These are phyloP conservation scores for Globisporangium irregulare DNA, from an alignment of 352 stramenopile genomes.

Conservation along the genomic window DNA sequence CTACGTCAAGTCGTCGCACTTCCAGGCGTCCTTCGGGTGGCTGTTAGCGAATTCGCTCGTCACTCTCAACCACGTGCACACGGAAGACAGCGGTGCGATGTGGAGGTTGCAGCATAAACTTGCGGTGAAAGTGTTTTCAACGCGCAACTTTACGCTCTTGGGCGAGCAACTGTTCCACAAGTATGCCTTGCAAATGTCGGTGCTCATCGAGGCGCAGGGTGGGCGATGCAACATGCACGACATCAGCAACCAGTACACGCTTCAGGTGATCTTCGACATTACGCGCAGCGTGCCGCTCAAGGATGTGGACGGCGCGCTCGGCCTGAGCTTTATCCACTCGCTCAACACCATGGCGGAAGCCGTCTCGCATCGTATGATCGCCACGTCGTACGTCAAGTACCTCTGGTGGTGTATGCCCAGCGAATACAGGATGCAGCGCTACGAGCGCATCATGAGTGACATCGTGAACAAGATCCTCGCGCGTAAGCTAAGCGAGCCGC, in stretches of 20 bases:
- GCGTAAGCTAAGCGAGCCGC: slow-evolving; percentile 30
- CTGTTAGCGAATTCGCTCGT: slow-evolving; percentile 69
- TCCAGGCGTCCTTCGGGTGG: slow-evolving; percentile 56
- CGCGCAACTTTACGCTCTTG: neutral
- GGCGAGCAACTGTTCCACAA: neutral
- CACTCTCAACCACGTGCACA: slow-evolving; percentile 45
- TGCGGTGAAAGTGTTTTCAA: neutral
- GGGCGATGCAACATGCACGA: slow-evolving; percentile 43
- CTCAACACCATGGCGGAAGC: slow-evolving; percentile 56
- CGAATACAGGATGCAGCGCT: slow-evolving; percentile 36
- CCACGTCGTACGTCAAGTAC: slow-evolving; percentile 61
- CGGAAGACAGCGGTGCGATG: neutral
- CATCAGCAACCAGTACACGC: slow-evolving; percentile 42
- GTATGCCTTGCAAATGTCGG: neutral
- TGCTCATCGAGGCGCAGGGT: neutral
- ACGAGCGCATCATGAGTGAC: slow-evolving; percentile 19
- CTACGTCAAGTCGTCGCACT: slow-evolving; percentile 61
- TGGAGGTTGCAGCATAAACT: neutral
- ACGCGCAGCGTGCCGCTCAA: slow-evolving; percentile 41
- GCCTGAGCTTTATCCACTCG: slow-evolving; percentile 28
- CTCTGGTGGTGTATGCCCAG: slow-evolving; percentile 62
- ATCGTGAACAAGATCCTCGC: slow-evolving; percentile 44
- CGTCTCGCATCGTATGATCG: slow-evolving; percentile 38
- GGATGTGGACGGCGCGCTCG: slow-evolving; percentile 23
- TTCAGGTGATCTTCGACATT: slow-evolving; percentile 57